Conservation (phyloP, 371 early-diverging fungal genomes). For the Modicella reniformis region DNA sequence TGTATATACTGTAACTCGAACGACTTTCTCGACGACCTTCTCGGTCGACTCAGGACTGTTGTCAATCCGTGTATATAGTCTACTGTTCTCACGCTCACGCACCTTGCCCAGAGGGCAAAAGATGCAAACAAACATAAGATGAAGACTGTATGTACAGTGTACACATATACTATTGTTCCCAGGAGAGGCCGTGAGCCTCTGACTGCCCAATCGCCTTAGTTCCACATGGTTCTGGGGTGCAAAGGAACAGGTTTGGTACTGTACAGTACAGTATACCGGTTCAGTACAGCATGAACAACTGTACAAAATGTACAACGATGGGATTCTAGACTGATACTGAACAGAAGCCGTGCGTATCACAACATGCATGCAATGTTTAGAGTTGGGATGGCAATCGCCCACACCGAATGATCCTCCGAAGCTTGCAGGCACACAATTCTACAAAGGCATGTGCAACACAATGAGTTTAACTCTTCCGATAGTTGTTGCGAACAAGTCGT, state of each 20-base stretch:
- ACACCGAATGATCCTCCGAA: slow-evolving; percentile 1
- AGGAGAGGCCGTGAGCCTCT: slow-evolving; percentile 1
- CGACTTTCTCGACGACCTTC: no score
- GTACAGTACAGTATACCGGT: neutral
- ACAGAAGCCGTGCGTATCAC: neutral
- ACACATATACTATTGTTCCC: neutral
- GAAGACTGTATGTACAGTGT: neutral
- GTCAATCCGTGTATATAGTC: no score
- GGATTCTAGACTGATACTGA: neutral
- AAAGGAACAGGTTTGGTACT: neutral
- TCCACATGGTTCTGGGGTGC: neutral
- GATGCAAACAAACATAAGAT: slow-evolving; percentile 1
- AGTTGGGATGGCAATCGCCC: no score
- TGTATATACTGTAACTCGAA: no score
- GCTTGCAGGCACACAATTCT: neutral
- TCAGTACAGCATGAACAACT: no score
- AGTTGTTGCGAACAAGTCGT: neutral
- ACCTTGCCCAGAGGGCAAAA: neutral
- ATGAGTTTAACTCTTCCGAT: neutral
- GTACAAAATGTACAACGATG: no score
- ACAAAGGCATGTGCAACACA: neutral
- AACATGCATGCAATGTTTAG: neutral
- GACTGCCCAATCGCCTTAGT: neutral
- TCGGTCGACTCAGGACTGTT: no score
- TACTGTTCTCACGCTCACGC: neutral